Conservation (phyloP, 2,329 filamentous ascomycete species). For the Geoglossum cookeanum region DNA sequence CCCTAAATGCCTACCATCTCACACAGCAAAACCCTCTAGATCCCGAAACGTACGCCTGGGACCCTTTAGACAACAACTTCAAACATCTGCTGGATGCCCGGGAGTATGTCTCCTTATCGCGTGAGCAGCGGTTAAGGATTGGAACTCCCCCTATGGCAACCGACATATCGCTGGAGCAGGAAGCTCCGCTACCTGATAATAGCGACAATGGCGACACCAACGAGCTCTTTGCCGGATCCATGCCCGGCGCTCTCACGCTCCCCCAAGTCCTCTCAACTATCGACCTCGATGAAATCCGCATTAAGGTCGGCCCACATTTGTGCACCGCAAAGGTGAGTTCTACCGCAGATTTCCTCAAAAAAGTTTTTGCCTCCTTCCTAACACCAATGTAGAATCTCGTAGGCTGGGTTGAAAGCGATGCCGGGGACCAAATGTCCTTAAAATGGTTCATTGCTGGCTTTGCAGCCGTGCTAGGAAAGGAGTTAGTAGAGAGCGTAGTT, state of each 20-base stretch:
- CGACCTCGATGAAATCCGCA: slow-evolving; percentile 17
- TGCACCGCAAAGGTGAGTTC: too few species aligned
- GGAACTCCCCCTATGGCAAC: slow-evolving; percentile 6
- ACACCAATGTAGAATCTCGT: too few species aligned
- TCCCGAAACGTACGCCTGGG: slow-evolving; percentile 26
- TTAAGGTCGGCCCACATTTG: neutral
- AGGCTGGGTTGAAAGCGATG: too few species aligned
- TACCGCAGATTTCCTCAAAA: too few species aligned
- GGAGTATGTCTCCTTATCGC: slow-evolving; percentile 20
- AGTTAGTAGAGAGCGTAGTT: too few species aligned
- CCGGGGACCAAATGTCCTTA: too few species aligned
- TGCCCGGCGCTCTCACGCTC: slow-evolving; percentile 26
- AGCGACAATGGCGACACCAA: neutral
- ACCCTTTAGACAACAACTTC: slow-evolving; percentile 24
- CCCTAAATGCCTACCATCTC: neutral
- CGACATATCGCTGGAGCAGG: slow-evolving; percentile 19
- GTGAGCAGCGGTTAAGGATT: too few species aligned
- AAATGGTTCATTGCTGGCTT: too few species aligned
- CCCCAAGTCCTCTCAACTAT: slow-evolving; percentile 22
- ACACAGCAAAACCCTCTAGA: neutral
- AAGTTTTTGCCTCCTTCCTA: too few species aligned
- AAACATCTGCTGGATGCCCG: slow-evolving; percentile 22
- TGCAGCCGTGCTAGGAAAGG: too few species aligned
- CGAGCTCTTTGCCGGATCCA: slow-evolving; percentile 24
- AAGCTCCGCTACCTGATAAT: neutral